Evolutionary conservation across 139 green algal genomes (phyloP).

Genomic region (Picochlorum sp.): DNA sequence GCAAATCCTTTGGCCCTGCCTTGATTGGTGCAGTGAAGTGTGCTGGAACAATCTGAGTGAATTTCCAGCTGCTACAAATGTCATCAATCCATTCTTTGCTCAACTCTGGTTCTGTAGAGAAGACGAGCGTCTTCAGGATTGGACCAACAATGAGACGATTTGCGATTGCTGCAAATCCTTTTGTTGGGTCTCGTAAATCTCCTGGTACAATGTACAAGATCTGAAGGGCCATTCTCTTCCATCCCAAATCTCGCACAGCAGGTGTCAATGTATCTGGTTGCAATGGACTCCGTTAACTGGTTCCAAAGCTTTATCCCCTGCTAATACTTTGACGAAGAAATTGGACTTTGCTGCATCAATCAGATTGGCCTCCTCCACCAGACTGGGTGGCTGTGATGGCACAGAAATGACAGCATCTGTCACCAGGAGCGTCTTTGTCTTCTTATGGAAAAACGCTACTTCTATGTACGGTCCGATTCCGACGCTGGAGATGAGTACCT

Average conservation of each 20-base stretch:
- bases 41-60: constrained; percentile 77
- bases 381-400: constrained; percentile 28
- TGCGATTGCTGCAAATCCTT: constrained; percentile 55
- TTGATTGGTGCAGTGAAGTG: constrained; percentile 80
- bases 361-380: constrained; percentile 20
- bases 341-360: constrained; percentile 19
- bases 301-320: constrained; percentile 17
- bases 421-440: constrained; percentile 61
- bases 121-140: constrained; percentile 84
- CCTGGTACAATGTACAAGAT: constrained; percentile 82
- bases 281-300: constrained; percentile 30
- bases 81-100: constrained; percentile 66
- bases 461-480: constrained; percentile 46
- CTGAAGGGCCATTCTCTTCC: constrained; percentile 83
- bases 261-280: constrained; percentile 25
- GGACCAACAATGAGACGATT: constrained; percentile 74
- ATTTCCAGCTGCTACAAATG: constrained; percentile 71
- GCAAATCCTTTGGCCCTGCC: constrained; percentile 32
- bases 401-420: constrained; percentile 80
- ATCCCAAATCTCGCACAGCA: constrained; percentile 48
- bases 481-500: constrained; percentile 36
- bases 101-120: constrained; percentile 46
- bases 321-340: constrained; percentile 29
- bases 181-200: constrained; percentile 60
- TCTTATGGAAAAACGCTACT: constrained; percentile 79